Base-by-base conservation (phyloP, 768 basidiomycete species). In the Naganishia antarctica region DNA sequence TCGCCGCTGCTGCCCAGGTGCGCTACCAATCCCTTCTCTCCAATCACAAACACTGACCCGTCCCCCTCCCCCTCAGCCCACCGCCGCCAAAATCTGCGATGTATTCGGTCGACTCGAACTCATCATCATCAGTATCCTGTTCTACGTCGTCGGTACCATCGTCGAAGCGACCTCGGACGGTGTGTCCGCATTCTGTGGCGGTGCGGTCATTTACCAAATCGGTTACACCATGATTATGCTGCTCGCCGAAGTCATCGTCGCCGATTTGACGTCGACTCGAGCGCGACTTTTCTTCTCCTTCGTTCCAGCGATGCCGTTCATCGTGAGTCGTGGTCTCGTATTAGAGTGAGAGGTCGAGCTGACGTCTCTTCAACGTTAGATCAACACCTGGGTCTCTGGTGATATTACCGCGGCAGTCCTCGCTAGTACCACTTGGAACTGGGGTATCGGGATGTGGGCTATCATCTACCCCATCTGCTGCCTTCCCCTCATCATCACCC, bases 301-400 rank as follows among this genome's bases (percentile, higher is more conserved):
- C 68, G 67, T 78, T 32, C 73, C 74, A 0, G 72, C 74, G 8
- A 31, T 68, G 45, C 72, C 74, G 4, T 73, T 71, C 69, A 51
- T 76, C 49, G 59, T 65, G 31, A 44, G 48, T 63, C 26, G 40
- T n/a, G 3, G n/a, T 23, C 29, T n/a, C 51, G 16, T 29, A n/a
- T n/a, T 15, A 1, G 16, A n/a, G 11, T 9, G 23, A 9, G 40
- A n/a, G 25, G 26, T 18, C 9, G 1, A 11, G 26, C 37, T 57
- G 37, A 57, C 28, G 1, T n/a, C 9, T 37, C 16, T 16, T 2
- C 29, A 18, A 53, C 28, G 12, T 11, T 40, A 61, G 61, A 73
- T 76, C 71, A 76, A 73, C 62, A 67, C 74, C 45, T 78, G 77
- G 77, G 72, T 76, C 7, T 63, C 66, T 8, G 77, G 76, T 25